These are phyloP conservation scores for Dendrobium officinale DNA, from an alignment of 106 monocot species.

Conservation along the genomic window DNA sequence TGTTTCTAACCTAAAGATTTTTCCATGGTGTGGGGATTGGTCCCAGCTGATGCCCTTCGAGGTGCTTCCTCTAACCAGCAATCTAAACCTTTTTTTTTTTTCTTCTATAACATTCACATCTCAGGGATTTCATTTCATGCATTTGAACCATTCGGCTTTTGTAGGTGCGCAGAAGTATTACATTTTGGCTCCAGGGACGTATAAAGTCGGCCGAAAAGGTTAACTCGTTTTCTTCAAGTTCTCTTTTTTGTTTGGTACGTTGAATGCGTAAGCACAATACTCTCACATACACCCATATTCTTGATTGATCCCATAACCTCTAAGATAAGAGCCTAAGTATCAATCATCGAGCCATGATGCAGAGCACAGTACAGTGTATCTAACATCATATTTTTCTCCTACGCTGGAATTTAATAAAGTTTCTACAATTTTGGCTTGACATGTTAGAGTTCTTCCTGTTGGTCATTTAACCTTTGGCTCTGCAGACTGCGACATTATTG, in stretches of 20 bases:
- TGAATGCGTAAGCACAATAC: too few relatives aligned
- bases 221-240: background rate
- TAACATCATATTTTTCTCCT: too few relatives aligned
- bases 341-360: too few relatives aligned
- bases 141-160: background rate
- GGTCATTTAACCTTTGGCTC: background rate
- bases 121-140: background rate
- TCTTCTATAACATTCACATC: background rate
- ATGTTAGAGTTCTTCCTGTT: background rate
- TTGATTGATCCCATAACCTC: too few relatives aligned
- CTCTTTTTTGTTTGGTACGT: too few relatives aligned
- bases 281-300: too few relatives aligned
- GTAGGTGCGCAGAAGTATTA: conserved; percentile 70
- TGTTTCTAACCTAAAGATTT: background rate
- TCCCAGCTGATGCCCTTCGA: conserved; percentile 45
- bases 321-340: too few relatives aligned
- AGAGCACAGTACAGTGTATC: too few relatives aligned
- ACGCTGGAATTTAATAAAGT: background rate
- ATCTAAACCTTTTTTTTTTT: background rate
- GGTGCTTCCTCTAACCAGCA: conserved; percentile 25
- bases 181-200: conserved; percentile 78
- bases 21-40: conserved; percentile 63
- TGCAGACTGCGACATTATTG: conserved; percentile 84
- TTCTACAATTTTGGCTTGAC: background rate
- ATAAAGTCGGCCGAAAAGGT: conserved; percentile 96